Conservation (phyloP, 2,329 filamentous ascomycete genomes). For the Lasiodiplodia gonubiensis region DNA sequence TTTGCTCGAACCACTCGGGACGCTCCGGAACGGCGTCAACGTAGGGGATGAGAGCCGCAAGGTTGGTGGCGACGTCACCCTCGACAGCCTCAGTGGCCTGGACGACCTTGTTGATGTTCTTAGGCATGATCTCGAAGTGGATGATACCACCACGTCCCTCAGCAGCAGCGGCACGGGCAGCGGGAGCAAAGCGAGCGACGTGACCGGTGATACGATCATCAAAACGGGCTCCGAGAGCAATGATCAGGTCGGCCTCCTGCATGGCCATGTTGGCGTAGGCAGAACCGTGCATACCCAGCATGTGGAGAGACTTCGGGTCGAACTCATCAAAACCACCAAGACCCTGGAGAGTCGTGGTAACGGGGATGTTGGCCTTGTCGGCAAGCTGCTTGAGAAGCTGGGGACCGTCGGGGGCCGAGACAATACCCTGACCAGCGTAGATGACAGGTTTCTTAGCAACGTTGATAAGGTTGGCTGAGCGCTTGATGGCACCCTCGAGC, state of each 20-base stretch:
- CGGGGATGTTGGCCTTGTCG: constrained; percentile 88
- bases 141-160: constrained; percentile 92
- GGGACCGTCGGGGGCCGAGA: constrained; percentile 79
- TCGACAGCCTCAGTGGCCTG: constrained; percentile 95
- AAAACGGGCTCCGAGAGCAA: constrained; percentile 91
- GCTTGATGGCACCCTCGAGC: constrained; percentile 73
- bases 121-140: constrained; percentile 98
- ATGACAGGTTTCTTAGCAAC: constrained; percentile 91
- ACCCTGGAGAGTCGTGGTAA: constrained; percentile 94
- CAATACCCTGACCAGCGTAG: constrained; percentile 90
- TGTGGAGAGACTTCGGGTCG: constrained; percentile 92
- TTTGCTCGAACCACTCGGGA: constrained; percentile 87
- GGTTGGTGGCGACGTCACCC: constrained; percentile 84
- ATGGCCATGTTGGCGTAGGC: constrained; percentile 98
- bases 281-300: constrained; percentile 98
- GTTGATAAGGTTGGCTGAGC: constrained; percentile 83
- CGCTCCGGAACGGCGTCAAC: constrained; percentile 70
- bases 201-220: constrained; percentile 91
- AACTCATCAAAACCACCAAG: constrained; percentile 92
- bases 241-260: constrained; percentile 94
- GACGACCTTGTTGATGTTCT: constrained; percentile 99
- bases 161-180: constrained; percentile 80
- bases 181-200: constrained; percentile 85
- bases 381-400: constrained; percentile 82
- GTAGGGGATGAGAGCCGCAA: constrained; percentile 74